Percentiles rank a stretch among this genome's conserved stretches.
Conservation (phyloP, 2,329 filamentous ascomycete species). For the Stemphylium lycopersici region DNA sequence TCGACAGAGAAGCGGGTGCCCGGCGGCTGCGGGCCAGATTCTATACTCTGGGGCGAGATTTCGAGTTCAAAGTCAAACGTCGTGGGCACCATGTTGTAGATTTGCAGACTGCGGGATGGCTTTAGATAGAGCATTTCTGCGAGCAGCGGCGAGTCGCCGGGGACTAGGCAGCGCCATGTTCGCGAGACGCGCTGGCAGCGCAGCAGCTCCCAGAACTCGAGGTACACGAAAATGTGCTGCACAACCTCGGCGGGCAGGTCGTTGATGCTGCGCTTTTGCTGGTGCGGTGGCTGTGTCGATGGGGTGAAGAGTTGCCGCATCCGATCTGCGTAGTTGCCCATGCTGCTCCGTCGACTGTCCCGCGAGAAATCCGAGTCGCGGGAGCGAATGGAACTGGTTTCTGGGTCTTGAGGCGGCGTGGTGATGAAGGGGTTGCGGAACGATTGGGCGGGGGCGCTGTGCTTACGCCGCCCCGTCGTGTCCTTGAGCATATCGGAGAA, state of each 20-base stretch:
- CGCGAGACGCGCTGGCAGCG: conserved; percentile 18
- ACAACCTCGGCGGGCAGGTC: conserved; percentile 20
- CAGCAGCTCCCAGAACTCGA: conserved; percentile 19
- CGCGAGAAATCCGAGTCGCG: conserved; percentile 1
- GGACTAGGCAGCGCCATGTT: conserved; percentile 15
- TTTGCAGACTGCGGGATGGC: conserved; percentile 16
- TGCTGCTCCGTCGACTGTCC: conserved; percentile 20
- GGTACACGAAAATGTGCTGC: conserved; percentile 16
- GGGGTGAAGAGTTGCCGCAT: conserved; percentile 19
- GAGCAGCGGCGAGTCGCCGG: conserved; percentile 17
- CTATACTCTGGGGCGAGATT: conserved; percentile 2
- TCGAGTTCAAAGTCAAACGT: conserved; percentile 19
- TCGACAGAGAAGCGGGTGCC: conserved; percentile 2
- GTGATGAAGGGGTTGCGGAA: conserved; percentile 8
- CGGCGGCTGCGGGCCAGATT: neutral
- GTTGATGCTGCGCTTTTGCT: conserved; percentile 6
- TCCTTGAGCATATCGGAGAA: conserved; percentile 24
- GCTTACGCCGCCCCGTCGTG: conserved; percentile 19
- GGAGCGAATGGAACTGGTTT: neutral
- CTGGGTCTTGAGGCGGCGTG: conserved; percentile 2
- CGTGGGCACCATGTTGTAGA: conserved; percentile 17
- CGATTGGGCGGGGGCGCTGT: neutral
- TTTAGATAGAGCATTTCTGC: conserved; percentile 18
- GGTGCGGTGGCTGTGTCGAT: neutral
- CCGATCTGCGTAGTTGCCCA: conserved; percentile 22